Evolutionary conservation across 1,284 basidiomycete species (phyloP), one percentile per base, ranked within the genome.

Genomic region (Agroathelia rolfsii): DNA sequence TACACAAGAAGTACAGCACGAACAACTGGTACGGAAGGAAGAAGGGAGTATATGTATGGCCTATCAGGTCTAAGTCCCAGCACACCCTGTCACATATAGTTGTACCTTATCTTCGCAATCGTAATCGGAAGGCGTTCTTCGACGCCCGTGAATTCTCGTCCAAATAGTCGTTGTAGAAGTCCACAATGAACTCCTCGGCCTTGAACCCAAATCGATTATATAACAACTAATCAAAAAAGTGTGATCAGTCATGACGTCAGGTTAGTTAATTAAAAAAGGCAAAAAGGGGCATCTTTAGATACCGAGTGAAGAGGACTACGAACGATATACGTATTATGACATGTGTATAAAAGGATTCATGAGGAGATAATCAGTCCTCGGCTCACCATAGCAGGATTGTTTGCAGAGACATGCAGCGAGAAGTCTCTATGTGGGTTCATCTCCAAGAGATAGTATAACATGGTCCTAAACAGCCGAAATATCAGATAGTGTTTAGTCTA

Each of bases 131-230:
- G 4, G 81, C 83, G 47, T 86, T 85, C 53, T 77, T 83, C 8
- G 81, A 84, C 6, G 66, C 65, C 35, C 70, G 66, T 12, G 78
- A 80, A 14, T 71, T 59, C 3, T 69, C 55, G 45, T 77, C 70
- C 12, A 85, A 56, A 49, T 84, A 85, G 26, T 75, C 66, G 28
- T 82, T 76, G 42, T 85, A 86, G 44, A 86, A 86, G 12, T 78
- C 80, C 17, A 71, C 70, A 22, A 86, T 65, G 42, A 84, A 85
- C 48, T 81, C 79, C 52, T 85, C 82, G 0, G 80, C 78, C 46
- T 86, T 86, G 66, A 86, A 85, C 12, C 83, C 83, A 44, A 86
- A 85, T 33, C 72, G 72, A 42, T 86, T 85, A 53, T 86, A 86
- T 10, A 85, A 50, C 4, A 85, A 56, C 82, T 84, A 36, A 18